Base-by-base conservation (phyloP, 163 green algal genomes). In the Botryococcus braunii region DNA sequence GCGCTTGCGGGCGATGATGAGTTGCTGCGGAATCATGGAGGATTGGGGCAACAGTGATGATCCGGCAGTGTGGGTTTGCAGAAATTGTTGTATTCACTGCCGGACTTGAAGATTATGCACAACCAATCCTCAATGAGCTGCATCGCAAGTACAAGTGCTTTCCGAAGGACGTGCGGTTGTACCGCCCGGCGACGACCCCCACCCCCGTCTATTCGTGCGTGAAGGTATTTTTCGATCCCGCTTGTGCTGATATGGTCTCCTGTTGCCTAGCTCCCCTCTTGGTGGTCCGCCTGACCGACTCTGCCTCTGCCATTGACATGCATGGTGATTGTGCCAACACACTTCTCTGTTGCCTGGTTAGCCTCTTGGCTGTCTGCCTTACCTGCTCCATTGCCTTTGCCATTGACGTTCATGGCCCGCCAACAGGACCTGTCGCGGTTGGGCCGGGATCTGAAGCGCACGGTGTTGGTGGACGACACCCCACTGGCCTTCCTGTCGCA, bases 401-500 rank as follows among this genome's bases (percentile, higher is more conserved):
- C 60, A 49, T 81, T 57, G 90, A 92, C 78, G 17, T 6, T 60
- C 17, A 32, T 17, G 11, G 82, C 87, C 65, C 93, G 88, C 76
- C 78, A 93, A 55, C 94, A 96, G 78, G 89, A 96, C 73, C 82
- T 96, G 72, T 75, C 62, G 5, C 70, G 70, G 5, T 69, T 95
- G 52, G 86, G 83, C 0, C 74, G 85, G 8, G 68, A 74, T 62
- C 77, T 92, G 43, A 25, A 21, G 36, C 81, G 83, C 47, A 91
- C 81, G 17, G 79, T 96, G 65, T 78, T 96, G 57, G 82, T 95
- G 67, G 90, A 96, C 73, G 90, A 96, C 82, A 96, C 89, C 6
- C 88, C 90, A 5, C 77, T 96, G 56, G 88, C 89, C 29, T 96
- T 96, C 73, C 77, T 90, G 67, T 71, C 82, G 29, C 87, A 96